phyloP scores from a whole-genome alignment of 2,329 filamentous ascomycete genomes.

The Fusarium nanum region DNA sequence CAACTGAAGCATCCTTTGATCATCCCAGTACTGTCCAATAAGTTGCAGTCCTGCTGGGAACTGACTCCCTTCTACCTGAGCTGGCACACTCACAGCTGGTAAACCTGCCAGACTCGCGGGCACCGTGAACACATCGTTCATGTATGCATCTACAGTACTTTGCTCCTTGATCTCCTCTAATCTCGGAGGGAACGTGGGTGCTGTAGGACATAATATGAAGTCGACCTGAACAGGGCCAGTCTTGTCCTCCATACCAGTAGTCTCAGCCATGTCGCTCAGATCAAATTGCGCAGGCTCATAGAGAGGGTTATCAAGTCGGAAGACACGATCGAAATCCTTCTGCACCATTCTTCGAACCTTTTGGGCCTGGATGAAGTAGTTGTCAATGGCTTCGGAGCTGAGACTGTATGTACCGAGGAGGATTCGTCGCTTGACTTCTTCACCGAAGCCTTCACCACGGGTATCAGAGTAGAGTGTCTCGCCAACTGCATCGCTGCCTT shows the following conservation, averaged over 20 bases:
- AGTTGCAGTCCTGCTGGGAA: conserved; percentile 73
- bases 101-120: conserved; percentile 92
- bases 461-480: conserved; percentile 81
- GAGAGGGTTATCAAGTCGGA: conserved; percentile 77
- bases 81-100: conserved; percentile 86
- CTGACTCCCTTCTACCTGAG: conserved; percentile 48
- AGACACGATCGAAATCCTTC: conserved; percentile 85
- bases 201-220: conserved; percentile 87
- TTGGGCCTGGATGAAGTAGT: conserved; percentile 96
- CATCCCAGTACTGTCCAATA: conserved; percentile 85
- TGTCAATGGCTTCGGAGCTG: conserved; percentile 90
- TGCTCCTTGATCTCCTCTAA: conserved; percentile 68
- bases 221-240: conserved; percentile 76
- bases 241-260: conserved; percentile 64
- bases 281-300: conserved; percentile 65
- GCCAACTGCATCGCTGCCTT: conserved; percentile 64
- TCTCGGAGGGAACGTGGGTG: conserved; percentile 78
- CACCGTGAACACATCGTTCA: conserved; percentile 96
- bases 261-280: conserved; percentile 69
- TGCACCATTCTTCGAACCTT: conserved; percentile 86
- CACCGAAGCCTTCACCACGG: conserved; percentile 79
- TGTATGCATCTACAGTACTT: conserved; percentile 78
- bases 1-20: conserved; percentile 70
- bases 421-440: conserved; percentile 87
- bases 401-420: conserved; percentile 90